A percentile compares a stretch with the other conserved stretches of the same genome.
Evolutionary conservation across 495 filamentous ascomycete species (phyloP).

Genomic region (Penicillium desertorum): DNA sequence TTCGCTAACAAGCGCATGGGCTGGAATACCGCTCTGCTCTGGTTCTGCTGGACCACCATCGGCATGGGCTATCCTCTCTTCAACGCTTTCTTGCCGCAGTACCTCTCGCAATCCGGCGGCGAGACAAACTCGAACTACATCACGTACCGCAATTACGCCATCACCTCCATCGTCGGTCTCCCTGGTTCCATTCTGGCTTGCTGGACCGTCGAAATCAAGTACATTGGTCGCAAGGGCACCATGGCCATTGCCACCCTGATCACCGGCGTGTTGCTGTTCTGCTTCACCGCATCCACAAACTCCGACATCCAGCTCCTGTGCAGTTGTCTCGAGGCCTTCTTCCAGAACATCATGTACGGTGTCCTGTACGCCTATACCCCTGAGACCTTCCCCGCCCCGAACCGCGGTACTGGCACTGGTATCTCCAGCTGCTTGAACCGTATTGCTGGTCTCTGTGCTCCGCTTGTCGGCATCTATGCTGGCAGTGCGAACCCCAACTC

Average conservation of each 20-base stretch:
- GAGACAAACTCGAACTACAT: conserved; percentile 41
- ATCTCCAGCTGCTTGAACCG: conserved; percentile 58
- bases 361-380: conserved; percentile 62
- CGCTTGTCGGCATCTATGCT: conserved; percentile 56
- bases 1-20: conserved; percentile 54
- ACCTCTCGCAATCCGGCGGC: conserved; percentile 47
- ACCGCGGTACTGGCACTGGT: conserved; percentile 58
- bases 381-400: conserved; percentile 59
- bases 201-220: conserved; percentile 57
- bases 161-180: conserved; percentile 57
- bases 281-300: conserved; percentile 54
- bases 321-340: conserved; percentile 55
- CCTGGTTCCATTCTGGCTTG: conserved; percentile 56
- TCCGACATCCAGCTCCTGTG: conserved; percentile 52
- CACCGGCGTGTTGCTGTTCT: conserved; percentile 58
- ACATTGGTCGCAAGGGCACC: conserved; percentile 60
- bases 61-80: conserved; percentile 60
- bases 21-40: conserved; percentile 49
- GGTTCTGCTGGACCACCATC: conserved; percentile 58
- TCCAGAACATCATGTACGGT: conserved; percentile 66
- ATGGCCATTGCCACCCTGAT: conserved; percentile 54
- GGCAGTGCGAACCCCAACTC: conserved; percentile 41
- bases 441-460: conserved; percentile 57
- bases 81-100: conserved; percentile 61
- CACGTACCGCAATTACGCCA: conserved; percentile 62